These are phyloP conservation scores for Vanrija sp. DNA, from an alignment of 1,284 basidiomycete species.

Conservation along the genomic window DNA sequence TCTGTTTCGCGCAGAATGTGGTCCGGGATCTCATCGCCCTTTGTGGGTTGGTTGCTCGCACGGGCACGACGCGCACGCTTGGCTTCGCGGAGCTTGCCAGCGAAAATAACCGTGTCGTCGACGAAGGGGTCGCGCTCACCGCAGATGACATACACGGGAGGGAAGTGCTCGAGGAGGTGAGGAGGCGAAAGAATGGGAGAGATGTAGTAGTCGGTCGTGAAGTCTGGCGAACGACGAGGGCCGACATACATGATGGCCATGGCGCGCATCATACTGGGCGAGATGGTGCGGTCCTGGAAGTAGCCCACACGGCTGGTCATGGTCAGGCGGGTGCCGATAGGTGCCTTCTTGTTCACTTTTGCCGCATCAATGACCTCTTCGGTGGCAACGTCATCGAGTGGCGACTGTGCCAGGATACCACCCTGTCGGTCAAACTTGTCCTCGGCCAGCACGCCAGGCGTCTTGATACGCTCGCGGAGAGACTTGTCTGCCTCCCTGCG, in stretches of 20 bases:
- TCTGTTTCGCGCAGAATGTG: conserved; percentile 65
- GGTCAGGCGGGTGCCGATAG: conserved; percentile 78
- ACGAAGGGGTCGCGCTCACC: conserved; percentile 96
- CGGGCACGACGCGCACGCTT: conserved; percentile 74
- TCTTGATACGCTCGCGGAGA: conserved; percentile 48
- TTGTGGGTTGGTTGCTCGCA: conserved; percentile 21
- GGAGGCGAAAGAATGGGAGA: conserved; percentile 87
- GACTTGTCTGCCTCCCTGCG: conserved; percentile 49
- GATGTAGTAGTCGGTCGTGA: conserved; percentile 89
- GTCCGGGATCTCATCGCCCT: conserved; percentile 50
- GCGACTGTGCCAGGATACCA: conserved; percentile 12
- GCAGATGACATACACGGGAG: conserved; percentile 85
- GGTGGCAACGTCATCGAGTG: conserved; percentile 7
- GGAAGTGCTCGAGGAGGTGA: conserved; percentile 82
- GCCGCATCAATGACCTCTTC: conserved; percentile 8
- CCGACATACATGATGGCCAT: conserved; percentile 98
- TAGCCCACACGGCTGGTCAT: conserved; percentile 95
- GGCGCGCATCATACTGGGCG: conserved; percentile 93
- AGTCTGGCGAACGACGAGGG: conserved; percentile 84
- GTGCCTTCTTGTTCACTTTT: conserved; percentile 46
- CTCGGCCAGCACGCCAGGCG: conserved; percentile 29
- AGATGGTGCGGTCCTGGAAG: conserved; percentile 86
- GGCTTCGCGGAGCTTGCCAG: conserved; percentile 85
- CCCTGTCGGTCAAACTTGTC: conserved; percentile 12
- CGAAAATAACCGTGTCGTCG: conserved; percentile 90